Evolutionary conservation across 1,284 basidiomycete species (phyloP).

Genomic region (Leccinum pachyderme): DNA sequence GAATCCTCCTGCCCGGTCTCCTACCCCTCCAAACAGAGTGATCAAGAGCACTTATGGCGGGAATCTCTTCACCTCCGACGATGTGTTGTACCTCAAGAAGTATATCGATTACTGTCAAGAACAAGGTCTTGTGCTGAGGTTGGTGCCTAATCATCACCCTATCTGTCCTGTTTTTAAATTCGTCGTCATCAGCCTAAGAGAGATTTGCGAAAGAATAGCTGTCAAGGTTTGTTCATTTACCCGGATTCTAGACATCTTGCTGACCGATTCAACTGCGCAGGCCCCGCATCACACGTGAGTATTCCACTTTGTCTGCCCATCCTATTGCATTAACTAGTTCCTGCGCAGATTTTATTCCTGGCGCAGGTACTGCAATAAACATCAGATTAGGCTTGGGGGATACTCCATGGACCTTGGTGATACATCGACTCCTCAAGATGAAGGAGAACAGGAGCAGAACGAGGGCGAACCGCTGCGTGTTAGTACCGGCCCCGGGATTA

Average conservation of each 20-base stretch:
- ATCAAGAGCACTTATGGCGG: constrained; percentile 84
- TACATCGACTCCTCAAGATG: constrained; percentile 42
- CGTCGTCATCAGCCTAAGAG: constrained; percentile 52
- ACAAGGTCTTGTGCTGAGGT: constrained; percentile 77
- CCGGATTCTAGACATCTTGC: background rate
- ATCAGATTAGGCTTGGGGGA: constrained; percentile 78
- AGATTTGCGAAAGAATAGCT: constrained; percentile 81
- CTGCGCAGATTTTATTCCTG: constrained; percentile 75
- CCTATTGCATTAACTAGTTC: constrained; percentile 6
- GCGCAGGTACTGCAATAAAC: constrained; percentile 84
- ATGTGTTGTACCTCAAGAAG: constrained; percentile 73
- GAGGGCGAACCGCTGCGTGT: constrained; percentile 36
- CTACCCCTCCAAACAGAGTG: constrained; percentile 75
- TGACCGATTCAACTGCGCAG: constrained; percentile 35
- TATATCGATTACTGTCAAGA: constrained; percentile 86
- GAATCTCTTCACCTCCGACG: constrained; percentile 77
- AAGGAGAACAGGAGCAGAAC: constrained; percentile 40
- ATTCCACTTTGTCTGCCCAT: background rate
- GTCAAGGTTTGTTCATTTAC: constrained; percentile 53
- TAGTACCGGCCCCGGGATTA: constrained; percentile 43
- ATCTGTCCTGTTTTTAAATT: background rate
- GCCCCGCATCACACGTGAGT: constrained; percentile 80
- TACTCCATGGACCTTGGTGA: constrained; percentile 69
- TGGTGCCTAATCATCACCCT: constrained; percentile 3
- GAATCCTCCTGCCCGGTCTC: constrained; percentile 69